Evolutionary conservation across 2,329 filamentous ascomycete genomes (phyloP), one percentile per base, ranked within the genome.

Genomic region (Tolypocladium nubicola): DNA sequence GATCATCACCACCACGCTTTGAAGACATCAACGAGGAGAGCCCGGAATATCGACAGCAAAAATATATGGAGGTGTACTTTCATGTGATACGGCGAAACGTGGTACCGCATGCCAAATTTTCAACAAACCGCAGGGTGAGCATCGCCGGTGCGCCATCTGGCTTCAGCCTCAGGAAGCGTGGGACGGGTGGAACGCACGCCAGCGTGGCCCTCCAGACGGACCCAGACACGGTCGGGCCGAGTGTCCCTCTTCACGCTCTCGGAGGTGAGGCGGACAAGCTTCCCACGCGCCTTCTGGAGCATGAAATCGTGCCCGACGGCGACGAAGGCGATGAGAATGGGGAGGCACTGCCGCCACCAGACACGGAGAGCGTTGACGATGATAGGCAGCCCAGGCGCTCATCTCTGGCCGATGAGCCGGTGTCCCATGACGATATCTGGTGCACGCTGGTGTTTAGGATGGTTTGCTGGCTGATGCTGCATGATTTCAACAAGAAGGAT

Each of bases 381-480:
- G 38, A 49, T 8, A 54, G 53, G 45, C 49, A 55, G 38, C 39
- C 43, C 16, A 50, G 57, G 7, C 54, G 58, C 16, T 52, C 55
- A 10, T 54, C 62, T 13, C 61, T 71, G 41, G 62, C 64, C 10
- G 56, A 63, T 2, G 58, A 67, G 54, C 56, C 60, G 6, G 67
- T 66, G 14, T 65, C 65, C n/a, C 67, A 71, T 49, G 71, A 74
- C 49, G 71, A 75, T 9, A 74, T 81, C n/a, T 83, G 80, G 80
- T 79, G 78, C 61, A 77, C 76, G 9, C 67, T 83, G 21, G 72
- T 82, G 4, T 79, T 83, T 60, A 70, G 80, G 33, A 83, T 83
- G 80, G 71, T 83, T 30, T 82, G 79, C 64, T 83, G 80, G 81
- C 66, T 83, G 55, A 72, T 79, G 68, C 67, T 83, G 59, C 80